Evolutionary conservation across 352 stramenopile genomes (phyloP).

Genomic region (Globisporangium nodosum): DNA sequence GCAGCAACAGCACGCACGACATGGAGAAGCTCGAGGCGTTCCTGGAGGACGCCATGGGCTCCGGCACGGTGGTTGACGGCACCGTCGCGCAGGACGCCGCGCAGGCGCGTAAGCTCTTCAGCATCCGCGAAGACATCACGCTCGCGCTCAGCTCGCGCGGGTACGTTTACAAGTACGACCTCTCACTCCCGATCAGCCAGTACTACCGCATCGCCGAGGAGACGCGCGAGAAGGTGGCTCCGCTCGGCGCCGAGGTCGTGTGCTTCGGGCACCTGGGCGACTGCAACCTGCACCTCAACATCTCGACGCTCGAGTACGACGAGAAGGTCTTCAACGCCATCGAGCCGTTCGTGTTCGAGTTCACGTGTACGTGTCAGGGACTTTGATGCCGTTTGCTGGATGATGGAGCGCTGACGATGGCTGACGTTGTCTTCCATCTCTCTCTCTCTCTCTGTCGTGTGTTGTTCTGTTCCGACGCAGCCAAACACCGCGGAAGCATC

Average conservation of each 20-base stretch:
- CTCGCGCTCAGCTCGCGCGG: constrained; percentile 80
- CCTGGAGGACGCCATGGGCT: constrained; percentile 67
- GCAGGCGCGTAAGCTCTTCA: constrained; percentile 91
- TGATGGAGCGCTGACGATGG: neutral
- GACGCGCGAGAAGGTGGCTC: constrained; percentile 45
- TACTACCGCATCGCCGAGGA: constrained; percentile 91
- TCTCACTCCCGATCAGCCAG: constrained; percentile 89
- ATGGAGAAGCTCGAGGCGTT: constrained; percentile 88
- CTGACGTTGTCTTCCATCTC: neutral
- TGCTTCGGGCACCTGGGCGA: constrained; percentile 95
- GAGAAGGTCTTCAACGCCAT: constrained; percentile 55
- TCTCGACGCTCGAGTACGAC: constrained; percentile 74
- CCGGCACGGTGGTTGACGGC: constrained; percentile 83
- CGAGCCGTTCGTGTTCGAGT: constrained; percentile 80
- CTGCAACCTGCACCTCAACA: constrained; percentile 97
- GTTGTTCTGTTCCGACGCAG: constrained; percentile 9
- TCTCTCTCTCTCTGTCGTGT: constrained; percentile 2
- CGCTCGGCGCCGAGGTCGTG: constrained; percentile 53
- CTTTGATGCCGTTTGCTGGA: neutral
- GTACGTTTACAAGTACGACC: constrained; percentile 98
- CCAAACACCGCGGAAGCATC: constrained; percentile 90
- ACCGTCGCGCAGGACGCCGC: constrained; percentile 90
- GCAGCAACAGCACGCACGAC: constrained; percentile 89
- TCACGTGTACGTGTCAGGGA: constrained; percentile 42
- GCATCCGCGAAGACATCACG: constrained; percentile 93